Evolutionary conservation across 805 yeast species (phyloP), one percentile per base, ranked within the genome.

Genomic region (Yamadazyma laniorum): DNA sequence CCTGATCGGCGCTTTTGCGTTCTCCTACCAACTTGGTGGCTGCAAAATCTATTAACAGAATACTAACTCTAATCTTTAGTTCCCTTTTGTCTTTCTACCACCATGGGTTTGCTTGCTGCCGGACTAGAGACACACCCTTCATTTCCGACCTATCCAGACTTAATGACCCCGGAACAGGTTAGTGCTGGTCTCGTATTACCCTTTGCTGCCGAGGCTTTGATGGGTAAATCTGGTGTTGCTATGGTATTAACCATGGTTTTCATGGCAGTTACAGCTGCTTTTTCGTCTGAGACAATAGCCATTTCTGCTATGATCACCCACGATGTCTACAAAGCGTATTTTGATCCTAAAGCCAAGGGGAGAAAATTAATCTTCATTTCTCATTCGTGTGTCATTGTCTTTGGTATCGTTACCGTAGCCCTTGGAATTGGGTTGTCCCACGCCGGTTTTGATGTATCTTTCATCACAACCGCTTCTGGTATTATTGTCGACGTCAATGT

Each of bases 201-300:
- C 17, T 51, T 49, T 33, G 53, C 55, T 4, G 52, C 52, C 3
- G 42, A 45, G n/a, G 49, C 51, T 14, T 39, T 57, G 18, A 45
- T 57, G 51, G 62, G 62, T 8, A 55, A 51, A 38, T 32, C 50
- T 14, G 62, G 62, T 18, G 47, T 55, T 8, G 54, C 55, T 1
- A 50, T 51, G 51, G 51, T 53, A 7, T 41, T 66, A 14, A 58
- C 59, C 34, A 47, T 59, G 61, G 44, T 66, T 4, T 68, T 67
- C 55, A 47, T 66, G 26, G 64, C 72, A 0, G 72, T 65, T 2
- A 65, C 71, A 7, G 62, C 72, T 3, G 63, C 74, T 1, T 56
- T 63, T 34, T 60, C 70, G 16, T 70, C 69, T 30, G 74, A 67
- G 43, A 47, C 67, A 36, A 65, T 68, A 44, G 71, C 72, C 9